Percentiles rank a stretch among this genome's conserved stretches.
These are phyloP conservation scores for Amaranthus cruentus DNA, from an alignment of 148 eudicot species.

Conservation along the genomic window DNA sequence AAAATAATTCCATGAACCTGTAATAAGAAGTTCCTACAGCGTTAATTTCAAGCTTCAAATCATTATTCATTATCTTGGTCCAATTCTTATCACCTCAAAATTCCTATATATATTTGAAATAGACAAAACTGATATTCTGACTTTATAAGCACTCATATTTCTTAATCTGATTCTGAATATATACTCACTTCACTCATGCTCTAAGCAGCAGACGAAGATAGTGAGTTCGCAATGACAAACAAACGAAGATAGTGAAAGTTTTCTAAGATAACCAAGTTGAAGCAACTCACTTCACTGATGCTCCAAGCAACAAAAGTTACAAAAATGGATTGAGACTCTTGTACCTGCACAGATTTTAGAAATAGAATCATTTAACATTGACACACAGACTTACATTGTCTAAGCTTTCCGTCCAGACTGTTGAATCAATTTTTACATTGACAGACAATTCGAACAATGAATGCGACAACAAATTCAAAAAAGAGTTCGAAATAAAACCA, in stretches of 20 bases:
- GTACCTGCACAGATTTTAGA: conserved; percentile 41
- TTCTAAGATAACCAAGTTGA: conserved; percentile 2
- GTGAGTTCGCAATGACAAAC: no score
- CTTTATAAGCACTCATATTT: not conserved
- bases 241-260: not conserved
- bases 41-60: not conserved
- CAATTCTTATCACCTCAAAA: not conserved
- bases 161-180: no score
- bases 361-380: not conserved
- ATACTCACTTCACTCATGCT: no score
- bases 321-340: conserved; percentile 69
- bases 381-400: not conserved
- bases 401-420: no score
- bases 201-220: no score
- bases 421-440: no score
- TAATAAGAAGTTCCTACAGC: not conserved
- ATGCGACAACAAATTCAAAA: not conserved
- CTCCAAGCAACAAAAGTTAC: conserved; percentile 71
- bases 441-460: not conserved
- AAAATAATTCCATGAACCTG: not conserved
- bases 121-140: not conserved
- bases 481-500: not conserved
- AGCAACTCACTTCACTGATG: conserved; percentile 56
- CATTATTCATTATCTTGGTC: not conserved
- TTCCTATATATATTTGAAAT: not conserved